Evolutionary conservation across 371 early-diverging fungal genomes (phyloP).

Genomic region (Syncephalastrum contaminatum): DNA sequence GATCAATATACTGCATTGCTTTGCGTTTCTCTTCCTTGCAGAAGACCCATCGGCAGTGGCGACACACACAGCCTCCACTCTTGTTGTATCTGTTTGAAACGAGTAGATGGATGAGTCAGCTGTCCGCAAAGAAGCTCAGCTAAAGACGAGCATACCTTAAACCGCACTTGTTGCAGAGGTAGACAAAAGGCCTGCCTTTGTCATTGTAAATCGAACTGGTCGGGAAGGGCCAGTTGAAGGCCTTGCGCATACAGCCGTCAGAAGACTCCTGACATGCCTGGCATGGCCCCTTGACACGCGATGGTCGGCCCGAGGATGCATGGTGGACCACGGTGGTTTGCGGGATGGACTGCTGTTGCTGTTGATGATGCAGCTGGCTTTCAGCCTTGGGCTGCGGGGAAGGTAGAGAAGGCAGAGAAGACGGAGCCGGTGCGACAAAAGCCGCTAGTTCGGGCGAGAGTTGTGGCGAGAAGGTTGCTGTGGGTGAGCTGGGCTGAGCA

Average conservation of each 20-base stretch:
- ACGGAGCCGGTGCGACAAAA: background rate
- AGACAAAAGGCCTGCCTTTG: constrained; percentile 47
- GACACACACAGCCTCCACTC: constrained; percentile 44
- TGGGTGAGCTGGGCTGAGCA: background rate
- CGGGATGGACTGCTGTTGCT: constrained; percentile 1
- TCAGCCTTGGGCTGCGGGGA: background rate
- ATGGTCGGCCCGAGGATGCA: constrained; percentile 25
- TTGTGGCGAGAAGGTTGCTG: background rate
- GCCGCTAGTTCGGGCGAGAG: constrained; percentile 3
- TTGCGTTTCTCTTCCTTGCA: constrained; percentile 53
- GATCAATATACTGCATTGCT: constrained; percentile 41
- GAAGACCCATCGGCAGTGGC: constrained; percentile 48
- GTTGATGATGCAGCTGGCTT: constrained; percentile 1
- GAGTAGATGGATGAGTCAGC: constrained; percentile 6
- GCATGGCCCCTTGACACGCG: constrained; percentile 46
- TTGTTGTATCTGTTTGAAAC: constrained; percentile 38
- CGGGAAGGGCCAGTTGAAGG: constrained; percentile 49
- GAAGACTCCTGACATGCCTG: constrained; percentile 46
- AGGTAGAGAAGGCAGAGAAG: background rate
- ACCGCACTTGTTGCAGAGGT: constrained; percentile 53
- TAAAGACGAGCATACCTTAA: constrained; percentile 23
- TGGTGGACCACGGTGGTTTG: constrained; percentile 4
- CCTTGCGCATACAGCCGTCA: constrained; percentile 53
- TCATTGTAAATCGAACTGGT: constrained; percentile 28
- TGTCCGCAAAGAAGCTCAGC: background rate